phyloP scores from a whole-genome alignment of 2,329 filamentous ascomycete species.

The Cladosporium sp. region DNA sequence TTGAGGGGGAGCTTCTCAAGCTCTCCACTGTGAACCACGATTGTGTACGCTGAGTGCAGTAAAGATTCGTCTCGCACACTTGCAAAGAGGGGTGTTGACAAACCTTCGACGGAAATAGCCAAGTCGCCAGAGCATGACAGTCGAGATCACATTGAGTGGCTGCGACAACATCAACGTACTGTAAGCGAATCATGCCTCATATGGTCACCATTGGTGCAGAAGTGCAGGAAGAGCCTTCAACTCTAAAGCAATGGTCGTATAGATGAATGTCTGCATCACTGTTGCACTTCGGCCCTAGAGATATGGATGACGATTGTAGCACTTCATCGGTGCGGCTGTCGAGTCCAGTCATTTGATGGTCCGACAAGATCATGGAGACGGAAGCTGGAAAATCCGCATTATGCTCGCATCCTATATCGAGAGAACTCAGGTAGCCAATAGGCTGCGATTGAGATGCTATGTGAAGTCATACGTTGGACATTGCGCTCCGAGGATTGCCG shows the following conservation, averaged over 20 bases:
- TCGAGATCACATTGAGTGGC: neutral
- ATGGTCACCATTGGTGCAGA: neutral
- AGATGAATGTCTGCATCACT: neutral
- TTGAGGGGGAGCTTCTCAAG: slow-evolving; percentile 14
- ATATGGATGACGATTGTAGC: neutral
- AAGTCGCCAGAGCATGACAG: neutral
- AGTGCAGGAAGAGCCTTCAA: neutral
- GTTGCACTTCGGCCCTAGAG: neutral
- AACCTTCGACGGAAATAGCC: neutral
- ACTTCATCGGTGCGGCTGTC: neutral
- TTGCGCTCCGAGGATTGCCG: neutral
- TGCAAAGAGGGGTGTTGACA: neutral
- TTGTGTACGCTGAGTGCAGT: neutral
- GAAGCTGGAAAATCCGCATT: neutral
- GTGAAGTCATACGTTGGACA: neutral
- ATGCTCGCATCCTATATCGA: neutral
- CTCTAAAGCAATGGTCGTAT: neutral
- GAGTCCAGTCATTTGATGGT: neutral
- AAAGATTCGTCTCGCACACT: neutral
- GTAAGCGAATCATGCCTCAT: neutral
- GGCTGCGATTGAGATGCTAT: neutral
- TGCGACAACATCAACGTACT: neutral
- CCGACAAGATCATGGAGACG: neutral
- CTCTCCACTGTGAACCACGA: neutral
- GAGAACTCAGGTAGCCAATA: neutral